Evolutionary conservation across 208 protist genomes (phyloP), one percentile per base, ranked within the genome.

Genomic region (Kentomonas sorsogonicus): DNA sequence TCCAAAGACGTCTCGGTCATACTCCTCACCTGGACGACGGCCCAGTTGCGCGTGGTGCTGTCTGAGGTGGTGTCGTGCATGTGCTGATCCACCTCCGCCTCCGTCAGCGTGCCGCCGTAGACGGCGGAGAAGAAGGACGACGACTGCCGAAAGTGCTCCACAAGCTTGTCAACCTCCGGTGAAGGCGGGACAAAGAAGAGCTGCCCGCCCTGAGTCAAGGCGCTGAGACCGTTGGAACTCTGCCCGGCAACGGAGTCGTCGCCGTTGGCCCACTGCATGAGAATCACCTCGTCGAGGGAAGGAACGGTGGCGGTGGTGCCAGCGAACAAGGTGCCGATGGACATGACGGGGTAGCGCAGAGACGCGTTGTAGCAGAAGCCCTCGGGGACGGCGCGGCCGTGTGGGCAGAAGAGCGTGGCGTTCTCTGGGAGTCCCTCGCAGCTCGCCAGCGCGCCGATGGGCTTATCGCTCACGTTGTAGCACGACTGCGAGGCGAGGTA

Each of bases 101-200:
- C 55, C 11, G 20, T 64, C 43, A 44, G 48, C 20, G 38, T 43
- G 16, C 66, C 65, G 27, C 63, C 67, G 39, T 74, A 79, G 18
- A 78, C 72, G 56, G 66, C 56, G 20, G 60, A 44, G 29, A 89
- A 89, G 23, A 79, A 62, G 9, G 22, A 27, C 3, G 45, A 70
- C 20, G 16, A 63, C 9, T 1, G 34, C 29, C 55, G 56, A 36
- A 89, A 66, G 51, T 78, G 44, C 20, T 41, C 23, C 46, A 83
- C 74, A 26, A 89, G 40, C 23, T 34, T 55, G 15, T 40, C 15
- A 40, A 66, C 65, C 44, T 73, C 68, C 6, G 45, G 26, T 27
- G 70, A 73, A 22, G 71, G 38, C 3, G 82, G 82, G 0, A 69
- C 44, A 48, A 81, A 74, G 60, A 73, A 79, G 26, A 89, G 71